Conservation (phyloP, 1,284 basidiomycete genomes). For the Rhodotorula sp. region DNA sequence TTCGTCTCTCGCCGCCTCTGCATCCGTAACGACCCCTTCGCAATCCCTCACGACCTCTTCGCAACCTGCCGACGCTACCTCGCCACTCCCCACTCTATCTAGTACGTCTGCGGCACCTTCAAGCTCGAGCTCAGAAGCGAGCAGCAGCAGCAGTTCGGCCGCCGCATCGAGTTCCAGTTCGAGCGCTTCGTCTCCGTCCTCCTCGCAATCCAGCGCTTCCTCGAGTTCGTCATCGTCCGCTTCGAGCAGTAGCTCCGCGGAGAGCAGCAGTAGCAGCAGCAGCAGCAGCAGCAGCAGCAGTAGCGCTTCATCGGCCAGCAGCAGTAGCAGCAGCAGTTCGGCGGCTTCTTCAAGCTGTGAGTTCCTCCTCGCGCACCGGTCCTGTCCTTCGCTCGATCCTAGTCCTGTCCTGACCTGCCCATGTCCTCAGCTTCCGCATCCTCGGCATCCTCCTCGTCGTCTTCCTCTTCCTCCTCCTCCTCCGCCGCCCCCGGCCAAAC, state of each 20-base stretch:
- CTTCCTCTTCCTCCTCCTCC: background rate
- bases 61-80: background rate
- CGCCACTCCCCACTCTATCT: background rate
- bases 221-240: background rate
- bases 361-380: too few relatives aligned
- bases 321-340: background rate
- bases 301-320: background rate
- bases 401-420: too few relatives aligned
- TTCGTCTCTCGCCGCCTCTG: too few relatives aligned
- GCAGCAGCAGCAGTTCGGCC: constrained; percentile 1
- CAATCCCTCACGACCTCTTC: too few relatives aligned
- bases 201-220: background rate
- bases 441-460: background rate
- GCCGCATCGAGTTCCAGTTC: background rate
- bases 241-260: too few relatives aligned
- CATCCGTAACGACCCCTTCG: too few relatives aligned
- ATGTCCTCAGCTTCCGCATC: background rate
- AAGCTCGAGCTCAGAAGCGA: constrained; percentile 1
- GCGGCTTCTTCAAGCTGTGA: constrained; percentile 2
- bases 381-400: too few relatives aligned
- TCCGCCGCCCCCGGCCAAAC: background rate
- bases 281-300: background rate
- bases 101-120: background rate
- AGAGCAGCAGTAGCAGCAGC: too few relatives aligned
- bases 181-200: background rate